Conservation (phyloP, 495 filamentous ascomycete species). For the Echria macrotheca region DNA sequence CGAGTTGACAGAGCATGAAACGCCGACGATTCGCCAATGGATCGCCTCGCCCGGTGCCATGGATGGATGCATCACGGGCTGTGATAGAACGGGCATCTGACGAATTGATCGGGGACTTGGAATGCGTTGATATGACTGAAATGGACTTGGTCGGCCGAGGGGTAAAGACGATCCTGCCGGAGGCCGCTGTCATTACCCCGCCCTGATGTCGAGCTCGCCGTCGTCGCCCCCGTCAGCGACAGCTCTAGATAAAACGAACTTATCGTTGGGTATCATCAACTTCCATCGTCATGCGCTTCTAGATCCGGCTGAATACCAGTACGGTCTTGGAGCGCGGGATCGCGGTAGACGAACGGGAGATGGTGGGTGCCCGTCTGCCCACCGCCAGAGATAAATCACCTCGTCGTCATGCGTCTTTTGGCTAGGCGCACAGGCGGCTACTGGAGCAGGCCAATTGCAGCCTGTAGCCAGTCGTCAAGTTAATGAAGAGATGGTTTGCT, state of each 20-base stretch:
- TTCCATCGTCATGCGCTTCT: conserved; percentile 12
- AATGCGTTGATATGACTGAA: no score
- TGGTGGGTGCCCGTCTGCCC: conserved; percentile 8
- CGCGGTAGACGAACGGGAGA: conserved; percentile 14
- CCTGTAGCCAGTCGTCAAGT: conserved; percentile 15
- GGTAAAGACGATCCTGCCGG: no score
- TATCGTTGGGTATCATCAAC: conserved; percentile 13
- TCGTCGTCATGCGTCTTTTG: conserved; percentile 18
- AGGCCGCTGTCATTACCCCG: no score
- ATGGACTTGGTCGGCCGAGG: no score
- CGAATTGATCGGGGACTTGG: no score
- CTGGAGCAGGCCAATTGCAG: conserved; percentile 22
- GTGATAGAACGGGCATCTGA: not conserved
- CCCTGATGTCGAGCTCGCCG: no score
- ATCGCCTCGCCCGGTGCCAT: not conserved
- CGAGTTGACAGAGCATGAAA: conserved; percentile 1
- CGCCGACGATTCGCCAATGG: conserved; percentile 8
- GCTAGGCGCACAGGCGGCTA: conserved; percentile 25
- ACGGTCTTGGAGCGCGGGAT: conserved; percentile 4
- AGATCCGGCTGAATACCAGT: conserved; percentile 21
- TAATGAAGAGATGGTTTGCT: conserved; percentile 10
- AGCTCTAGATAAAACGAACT: no score
- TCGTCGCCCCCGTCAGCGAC: no score
- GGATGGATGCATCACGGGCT: conserved; percentile 2
- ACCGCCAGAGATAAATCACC: conserved; percentile 17